These are phyloP conservation scores for Amauroascus niger DNA, from an alignment of 2,329 filamentous ascomycete genomes.

Conservation along the genomic window DNA sequence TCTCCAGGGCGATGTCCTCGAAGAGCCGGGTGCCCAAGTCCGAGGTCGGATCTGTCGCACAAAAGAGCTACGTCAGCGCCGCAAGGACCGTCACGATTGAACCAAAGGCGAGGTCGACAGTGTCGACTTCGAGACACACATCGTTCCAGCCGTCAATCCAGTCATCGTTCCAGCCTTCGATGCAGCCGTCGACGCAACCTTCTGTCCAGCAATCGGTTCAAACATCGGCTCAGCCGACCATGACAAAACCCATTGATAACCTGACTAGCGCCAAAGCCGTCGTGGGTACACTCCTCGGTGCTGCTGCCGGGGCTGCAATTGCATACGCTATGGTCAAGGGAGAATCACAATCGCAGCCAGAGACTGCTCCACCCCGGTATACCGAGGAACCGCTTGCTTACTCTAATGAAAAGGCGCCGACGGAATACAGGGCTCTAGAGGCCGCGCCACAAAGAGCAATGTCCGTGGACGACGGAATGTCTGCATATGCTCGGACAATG, in stretches of 20 bases:
- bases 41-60: constrained; percentile 23
- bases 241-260: constrained; percentile 15
- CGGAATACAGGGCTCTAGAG: constrained; percentile 28
- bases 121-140: neutral
- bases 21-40: constrained; percentile 23
- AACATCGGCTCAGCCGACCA: constrained; percentile 34
- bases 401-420: constrained; percentile 18
- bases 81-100: constrained; percentile 17
- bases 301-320: constrained; percentile 64
- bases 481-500: constrained; percentile 27
- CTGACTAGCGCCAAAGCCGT: constrained; percentile 49
- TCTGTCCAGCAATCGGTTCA: constrained; percentile 20
- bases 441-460: constrained; percentile 23
- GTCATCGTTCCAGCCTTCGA: constrained; percentile 13
- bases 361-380: constrained; percentile 22
- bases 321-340: constrained; percentile 62
- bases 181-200: constrained; percentile 13
- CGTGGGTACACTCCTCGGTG: constrained; percentile 67
- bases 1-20: constrained; percentile 27
- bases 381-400: constrained; percentile 15
- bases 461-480: constrained; percentile 22
- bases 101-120: constrained; percentile 15
- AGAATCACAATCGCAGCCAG: constrained; percentile 16
- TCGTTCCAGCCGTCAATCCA: constrained; percentile 7
- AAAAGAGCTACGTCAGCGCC: constrained; percentile 16